Evolutionary conservation across 176 grass and related monocot genomes (phyloP).

Genomic region (Dendrocalamus sinicus): DNA sequence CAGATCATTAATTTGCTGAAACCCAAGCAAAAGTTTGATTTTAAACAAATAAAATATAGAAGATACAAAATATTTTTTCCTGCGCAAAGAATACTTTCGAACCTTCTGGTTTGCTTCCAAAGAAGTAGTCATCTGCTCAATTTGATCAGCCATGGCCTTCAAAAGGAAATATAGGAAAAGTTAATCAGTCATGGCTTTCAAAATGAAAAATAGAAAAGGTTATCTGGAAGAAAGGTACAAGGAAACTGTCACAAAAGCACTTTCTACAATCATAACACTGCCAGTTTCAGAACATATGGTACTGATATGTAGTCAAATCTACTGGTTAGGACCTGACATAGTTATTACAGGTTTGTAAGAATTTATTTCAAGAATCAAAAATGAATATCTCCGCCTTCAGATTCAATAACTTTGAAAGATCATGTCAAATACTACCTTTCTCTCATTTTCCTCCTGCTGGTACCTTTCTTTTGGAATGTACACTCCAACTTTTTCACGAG

Average conservation of each 20-base stretch:
- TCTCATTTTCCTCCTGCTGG: slow-evolving; percentile 79
- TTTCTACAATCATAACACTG: not conserved
- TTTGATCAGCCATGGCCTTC: slow-evolving; percentile 88
- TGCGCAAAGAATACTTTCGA: not conserved
- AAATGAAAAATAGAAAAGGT: slow-evolving; percentile 25
- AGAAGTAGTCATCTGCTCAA: slow-evolving; percentile 73
- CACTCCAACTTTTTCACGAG: slow-evolving; percentile 92
- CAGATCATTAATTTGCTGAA: slow-evolving; percentile 77
- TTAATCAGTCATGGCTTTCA: slow-evolving; percentile 72
- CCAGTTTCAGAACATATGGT: not conserved
- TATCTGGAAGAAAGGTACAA: slow-evolving; percentile 8
- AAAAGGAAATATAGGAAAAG: slow-evolving; percentile 38
- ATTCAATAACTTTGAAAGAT: slow-evolving; percentile 10
- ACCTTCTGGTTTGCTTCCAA: slow-evolving; percentile 82
- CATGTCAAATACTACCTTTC: slow-evolving; percentile 69
- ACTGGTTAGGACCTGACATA: not conserved
- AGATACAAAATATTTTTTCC: not conserved
- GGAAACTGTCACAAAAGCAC: not conserved
- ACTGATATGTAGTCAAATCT: not conserved
- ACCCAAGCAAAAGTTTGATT: slow-evolving; percentile 30
- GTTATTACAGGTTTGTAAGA: not conserved
- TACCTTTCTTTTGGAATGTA: slow-evolving; percentile 98
- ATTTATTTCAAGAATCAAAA: slow-evolving; percentile 11
- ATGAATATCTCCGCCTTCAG: not conserved
- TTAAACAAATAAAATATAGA: not conserved